These are phyloP conservation scores for Coffea humblotiana DNA, from an alignment of 305 asterid genomes.

Conservation along the genomic window DNA sequence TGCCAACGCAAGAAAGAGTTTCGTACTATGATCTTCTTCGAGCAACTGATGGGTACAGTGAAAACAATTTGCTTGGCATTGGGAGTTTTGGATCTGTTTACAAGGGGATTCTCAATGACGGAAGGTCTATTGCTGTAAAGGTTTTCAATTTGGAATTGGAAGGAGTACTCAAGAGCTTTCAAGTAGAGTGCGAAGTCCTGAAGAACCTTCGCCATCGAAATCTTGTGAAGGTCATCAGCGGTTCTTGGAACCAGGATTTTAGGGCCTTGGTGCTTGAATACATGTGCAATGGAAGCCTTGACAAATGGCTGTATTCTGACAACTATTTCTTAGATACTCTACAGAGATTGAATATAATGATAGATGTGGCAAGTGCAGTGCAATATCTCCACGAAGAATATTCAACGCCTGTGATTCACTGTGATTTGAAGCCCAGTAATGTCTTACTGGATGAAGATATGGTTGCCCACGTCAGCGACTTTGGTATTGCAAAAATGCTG, in stretches of 20 bases:
- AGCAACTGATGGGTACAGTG: constrained; percentile 12
- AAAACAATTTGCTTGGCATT: neutral
- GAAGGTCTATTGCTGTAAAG: neutral
- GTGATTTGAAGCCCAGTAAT: neutral
- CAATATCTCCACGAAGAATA: neutral
- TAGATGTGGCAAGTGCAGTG: neutral
- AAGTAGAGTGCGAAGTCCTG: neutral
- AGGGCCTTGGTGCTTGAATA: constrained; percentile 5
- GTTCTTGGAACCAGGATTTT: neutral
- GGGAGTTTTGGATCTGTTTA: neutral
- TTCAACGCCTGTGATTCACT: neutral
- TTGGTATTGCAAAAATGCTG: neutral
- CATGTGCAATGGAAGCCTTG: constrained; percentile 12
- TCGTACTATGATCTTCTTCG: constrained; percentile 5
- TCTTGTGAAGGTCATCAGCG: neutral
- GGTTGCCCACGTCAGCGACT: neutral
- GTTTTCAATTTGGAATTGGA: neutral
- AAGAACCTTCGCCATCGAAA: neutral
- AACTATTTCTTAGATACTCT: neutral
- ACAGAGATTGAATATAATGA: neutral
- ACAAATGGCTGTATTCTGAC: neutral
- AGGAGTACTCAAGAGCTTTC: neutral
- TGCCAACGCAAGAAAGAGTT: neutral
- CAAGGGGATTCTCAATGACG: neutral
- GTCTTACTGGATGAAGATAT: neutral